Conservation (phyloP, 768 basidiomycete genomes). For the Aureoboletus auriporus region DNA sequence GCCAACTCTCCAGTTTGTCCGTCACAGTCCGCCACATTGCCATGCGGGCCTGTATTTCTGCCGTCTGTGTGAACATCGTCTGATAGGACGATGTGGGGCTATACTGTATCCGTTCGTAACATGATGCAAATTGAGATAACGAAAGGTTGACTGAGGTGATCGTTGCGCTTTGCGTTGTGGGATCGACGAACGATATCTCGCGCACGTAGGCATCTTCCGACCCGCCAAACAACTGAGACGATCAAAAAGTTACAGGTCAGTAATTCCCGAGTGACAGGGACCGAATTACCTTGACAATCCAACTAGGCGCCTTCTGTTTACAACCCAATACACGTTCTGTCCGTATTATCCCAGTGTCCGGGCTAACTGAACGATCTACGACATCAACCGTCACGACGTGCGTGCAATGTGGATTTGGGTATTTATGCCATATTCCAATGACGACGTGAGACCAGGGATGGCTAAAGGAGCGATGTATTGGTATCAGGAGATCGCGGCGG, state of each 20-base stretch:
- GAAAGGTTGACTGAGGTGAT: slow-evolving; percentile 93
- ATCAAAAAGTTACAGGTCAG: not conserved
- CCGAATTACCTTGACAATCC: slow-evolving; percentile 84
- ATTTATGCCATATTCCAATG: slow-evolving; percentile 93
- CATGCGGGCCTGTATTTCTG: slow-evolving; percentile 84
- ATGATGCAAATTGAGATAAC: slow-evolving; percentile 91
- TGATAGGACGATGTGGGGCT: slow-evolving; percentile 57
- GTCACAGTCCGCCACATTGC: slow-evolving; percentile 77
- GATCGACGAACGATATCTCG: slow-evolving; percentile 92
- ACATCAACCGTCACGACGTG: slow-evolving; percentile 89
- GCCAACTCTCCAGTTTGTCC: slow-evolving; percentile 80
- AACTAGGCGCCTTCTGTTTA: slow-evolving; percentile 86
- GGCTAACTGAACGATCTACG: slow-evolving; percentile 78
- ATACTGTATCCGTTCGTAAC: slow-evolving; percentile 88
- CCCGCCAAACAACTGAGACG: slow-evolving; percentile 75
- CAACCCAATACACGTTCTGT: slow-evolving; percentile 89
- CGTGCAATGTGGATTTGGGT: slow-evolving; percentile 89
- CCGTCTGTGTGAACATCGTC: slow-evolving; percentile 85
- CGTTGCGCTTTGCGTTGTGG: slow-evolving; percentile 70
- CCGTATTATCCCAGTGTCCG: slow-evolving; percentile 81
- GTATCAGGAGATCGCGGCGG: slow-evolving; percentile 2
- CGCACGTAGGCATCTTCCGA: slow-evolving; percentile 93
- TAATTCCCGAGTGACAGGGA: slow-evolving; percentile 1
- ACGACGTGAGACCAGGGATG: slow-evolving; percentile 91
- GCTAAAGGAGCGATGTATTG: slow-evolving; percentile 36